A percentile compares a stretch with the other conserved stretches of the same genome.
Conservation (phyloP, 257 asterid genomes). For the Marsdenia floribunda region DNA sequence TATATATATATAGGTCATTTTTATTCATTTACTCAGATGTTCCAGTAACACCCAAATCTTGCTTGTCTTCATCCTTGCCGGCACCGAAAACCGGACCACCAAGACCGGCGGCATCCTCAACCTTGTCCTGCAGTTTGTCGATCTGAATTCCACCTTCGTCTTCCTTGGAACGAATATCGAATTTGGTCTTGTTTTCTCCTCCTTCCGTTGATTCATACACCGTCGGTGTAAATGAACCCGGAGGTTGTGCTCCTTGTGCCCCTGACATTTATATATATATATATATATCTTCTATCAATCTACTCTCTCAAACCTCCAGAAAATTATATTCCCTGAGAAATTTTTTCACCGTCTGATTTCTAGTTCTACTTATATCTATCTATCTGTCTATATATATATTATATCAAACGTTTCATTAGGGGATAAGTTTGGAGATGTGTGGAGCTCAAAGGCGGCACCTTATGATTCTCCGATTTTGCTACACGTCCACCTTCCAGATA, state of each 20-base stretch:
- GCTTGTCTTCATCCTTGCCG: conserved; percentile 52
- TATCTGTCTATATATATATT: no score
- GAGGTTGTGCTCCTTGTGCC: conserved; percentile 91
- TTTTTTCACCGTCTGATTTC: no score
- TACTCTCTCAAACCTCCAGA: no score
- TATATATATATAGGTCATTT: neutral
- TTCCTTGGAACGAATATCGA: conserved; percentile 61
- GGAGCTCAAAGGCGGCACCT: neutral
- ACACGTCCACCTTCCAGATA: neutral
- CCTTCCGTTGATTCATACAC: conserved; percentile 56
- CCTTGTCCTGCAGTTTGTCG: conserved; percentile 68
- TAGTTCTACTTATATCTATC: no score
- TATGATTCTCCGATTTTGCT: neutral
- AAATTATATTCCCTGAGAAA: no score
- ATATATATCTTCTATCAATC: no score
- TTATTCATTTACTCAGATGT: conserved; percentile 33
- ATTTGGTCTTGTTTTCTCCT: conserved; percentile 60
- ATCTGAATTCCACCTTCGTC: conserved; percentile 71
- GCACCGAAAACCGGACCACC: conserved; percentile 85
- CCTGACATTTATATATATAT: conserved; percentile 58
- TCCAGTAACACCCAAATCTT: conserved; percentile 73
- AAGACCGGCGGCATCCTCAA: conserved; percentile 67
- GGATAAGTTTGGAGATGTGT: neutral
- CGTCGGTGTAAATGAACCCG: conserved; percentile 66
- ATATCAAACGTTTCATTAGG: neutral